Percentiles rank a stretch among this genome's conserved stretches.
Evolutionary conservation across 164 flowering plant genomes (phyloP).

Genomic region (Nymphaea colorata): DNA sequence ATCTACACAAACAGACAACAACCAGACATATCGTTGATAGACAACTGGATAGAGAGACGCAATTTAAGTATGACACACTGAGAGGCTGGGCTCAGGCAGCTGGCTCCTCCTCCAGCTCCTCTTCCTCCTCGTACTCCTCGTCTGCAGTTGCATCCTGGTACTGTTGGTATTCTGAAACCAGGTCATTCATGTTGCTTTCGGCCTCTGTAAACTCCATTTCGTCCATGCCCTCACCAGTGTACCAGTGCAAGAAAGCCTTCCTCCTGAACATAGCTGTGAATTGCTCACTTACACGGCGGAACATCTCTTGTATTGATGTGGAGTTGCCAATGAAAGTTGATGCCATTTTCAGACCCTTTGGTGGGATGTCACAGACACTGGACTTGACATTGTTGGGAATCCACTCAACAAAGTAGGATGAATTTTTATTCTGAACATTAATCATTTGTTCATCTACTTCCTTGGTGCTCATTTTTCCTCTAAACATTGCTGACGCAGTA

Average conservation of each 20-base stretch:
- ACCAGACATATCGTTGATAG: too few relatives aligned
- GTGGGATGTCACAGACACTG: conserved; percentile 1
- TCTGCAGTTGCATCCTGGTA: conserved; percentile 1
- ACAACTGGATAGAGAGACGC: too few relatives aligned
- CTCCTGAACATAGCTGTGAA: conserved; percentile 2
- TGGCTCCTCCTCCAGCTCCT: not conserved
- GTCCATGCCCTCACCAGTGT: conserved; percentile 3
- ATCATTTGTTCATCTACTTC: conserved; percentile 2
- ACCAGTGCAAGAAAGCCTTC: conserved; percentile 2
- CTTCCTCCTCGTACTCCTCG: not conserved
- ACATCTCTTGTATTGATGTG: conserved; percentile 1
- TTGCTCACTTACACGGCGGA: not conserved
- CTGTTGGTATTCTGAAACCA: conserved; percentile 1
- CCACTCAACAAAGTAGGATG: not conserved
- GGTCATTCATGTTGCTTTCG: conserved; percentile 2
- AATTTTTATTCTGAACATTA: conserved; percentile 1
- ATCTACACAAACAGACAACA: too few relatives aligned
- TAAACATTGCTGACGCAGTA: not conserved
- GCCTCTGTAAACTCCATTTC: conserved; percentile 3
- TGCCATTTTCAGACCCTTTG: not conserved
- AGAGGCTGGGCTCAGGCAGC: too few relatives aligned
- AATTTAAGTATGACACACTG: too few relatives aligned
- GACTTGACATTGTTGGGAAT: not conserved
- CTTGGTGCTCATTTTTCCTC: not conserved
- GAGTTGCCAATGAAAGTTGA: conserved; percentile 1